Evolutionary conservation across 1,284 basidiomycete species (phyloP).

Genomic region (Uromyces viciae-fabae): DNA sequence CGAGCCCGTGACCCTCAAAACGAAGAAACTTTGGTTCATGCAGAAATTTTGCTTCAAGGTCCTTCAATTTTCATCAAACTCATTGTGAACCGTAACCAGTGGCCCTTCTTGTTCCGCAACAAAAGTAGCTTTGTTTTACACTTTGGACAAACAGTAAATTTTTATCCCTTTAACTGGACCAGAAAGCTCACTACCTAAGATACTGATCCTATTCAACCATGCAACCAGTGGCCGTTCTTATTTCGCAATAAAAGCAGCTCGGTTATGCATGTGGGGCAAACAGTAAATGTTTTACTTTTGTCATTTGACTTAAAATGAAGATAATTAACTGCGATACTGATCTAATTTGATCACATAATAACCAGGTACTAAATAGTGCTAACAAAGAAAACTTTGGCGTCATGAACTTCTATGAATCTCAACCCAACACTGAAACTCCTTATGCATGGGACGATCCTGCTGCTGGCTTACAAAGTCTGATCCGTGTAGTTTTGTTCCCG

Average conservation of each 20-base stretch:
- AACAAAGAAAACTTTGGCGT: slow-evolving; percentile 20
- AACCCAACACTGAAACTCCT: slow-evolving; percentile 22
- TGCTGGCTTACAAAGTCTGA: slow-evolving; percentile 37
- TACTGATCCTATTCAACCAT: not conserved
- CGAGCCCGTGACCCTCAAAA: slow-evolving; percentile 16
- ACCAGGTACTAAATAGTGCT: slow-evolving; percentile 22
- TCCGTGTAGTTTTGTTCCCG: slow-evolving; percentile 31
- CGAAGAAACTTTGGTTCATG: slow-evolving; percentile 39
- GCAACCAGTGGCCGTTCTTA: no score
- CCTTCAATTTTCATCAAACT: slow-evolving; percentile 46
- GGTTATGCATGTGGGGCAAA: no score
- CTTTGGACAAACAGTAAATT: slow-evolving; percentile 43
- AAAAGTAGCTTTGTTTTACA: slow-evolving; percentile 39
- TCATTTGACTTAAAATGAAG: no score
- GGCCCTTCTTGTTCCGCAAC: slow-evolving; percentile 43
- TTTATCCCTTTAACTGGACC: not conserved
- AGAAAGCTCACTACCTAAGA: not conserved
- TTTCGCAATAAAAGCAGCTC: no score
- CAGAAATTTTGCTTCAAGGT: slow-evolving; percentile 35
- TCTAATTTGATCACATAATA: not conserved
- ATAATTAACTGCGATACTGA: not conserved
- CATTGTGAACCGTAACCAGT: slow-evolving; percentile 33
- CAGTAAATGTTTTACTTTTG: no score
- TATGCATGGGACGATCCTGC: slow-evolving; percentile 46
- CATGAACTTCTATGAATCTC: slow-evolving; percentile 26